Base-by-base conservation (phyloP, 1,284 basidiomycete species). In the Vanrija pseudolonga region DNA sequence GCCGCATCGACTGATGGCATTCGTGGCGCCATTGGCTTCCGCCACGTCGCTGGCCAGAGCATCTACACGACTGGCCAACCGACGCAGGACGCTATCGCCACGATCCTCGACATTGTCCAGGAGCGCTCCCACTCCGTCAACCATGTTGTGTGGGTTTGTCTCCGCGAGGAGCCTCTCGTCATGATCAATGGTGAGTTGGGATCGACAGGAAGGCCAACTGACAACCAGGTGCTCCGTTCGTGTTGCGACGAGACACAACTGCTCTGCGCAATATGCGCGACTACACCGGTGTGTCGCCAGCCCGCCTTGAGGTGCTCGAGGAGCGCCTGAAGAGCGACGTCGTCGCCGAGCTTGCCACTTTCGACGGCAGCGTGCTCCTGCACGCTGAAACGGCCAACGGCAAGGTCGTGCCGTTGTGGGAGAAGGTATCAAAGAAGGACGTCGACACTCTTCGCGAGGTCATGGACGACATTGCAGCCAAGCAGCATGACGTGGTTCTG, bases 11-110 rank as follows among this genome's bases (percentile, higher is more conserved):
- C 83, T 26, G 79, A 85, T 56, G 85, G 82, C 47, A 82, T 98
- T 44, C 86, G 90, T 1, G 96, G 96, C 9, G 92, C 91, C 2
- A 88, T 92, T 76, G 98, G 98, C 70, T 98, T 98, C 80, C 84
- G 95, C 51, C 87, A 88, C 55, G 85, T 98, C 26, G 83, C 86
- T 0, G 82, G 82, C 4, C 88, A 87, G n/a, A 86, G 86, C 49
- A 88, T 98, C 46, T 98, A 91, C 64, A 91, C 91, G 0, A 77
- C 78, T 7, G 80, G 94, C 0, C 96, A 98, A 74, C 96, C 96
- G 1, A 93, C 92, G 0, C 81, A 90, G 52, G 88, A 90, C 55
- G 96, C 94, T 4, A 87, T 99, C 50, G 84, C 88, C 49, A 85
- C 87, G 50, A 92, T 97, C 1, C 83, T 97, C 11, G 74, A 79